Conservation (phyloP, 2,329 filamentous ascomycete species). For the Diaporthe nobilis region DNA sequence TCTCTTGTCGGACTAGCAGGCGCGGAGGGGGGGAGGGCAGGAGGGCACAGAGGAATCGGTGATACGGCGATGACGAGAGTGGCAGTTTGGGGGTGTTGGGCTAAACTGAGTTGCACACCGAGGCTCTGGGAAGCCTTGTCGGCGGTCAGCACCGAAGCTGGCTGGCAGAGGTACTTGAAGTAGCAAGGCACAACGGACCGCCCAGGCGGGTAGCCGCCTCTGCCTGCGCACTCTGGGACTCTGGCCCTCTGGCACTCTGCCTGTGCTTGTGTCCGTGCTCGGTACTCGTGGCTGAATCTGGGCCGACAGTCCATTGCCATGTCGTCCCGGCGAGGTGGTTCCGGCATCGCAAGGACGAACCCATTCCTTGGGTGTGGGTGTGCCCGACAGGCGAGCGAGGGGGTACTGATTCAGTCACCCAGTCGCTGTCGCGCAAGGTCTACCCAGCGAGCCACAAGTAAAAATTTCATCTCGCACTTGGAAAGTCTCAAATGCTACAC, state of each 20-base stretch:
- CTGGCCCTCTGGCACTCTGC: neutral
- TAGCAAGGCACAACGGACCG: neutral
- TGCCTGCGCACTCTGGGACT: neutral
- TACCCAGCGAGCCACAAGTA: constrained; percentile 23
- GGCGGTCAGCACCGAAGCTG: constrained; percentile 23
- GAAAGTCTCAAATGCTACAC: constrained; percentile 11
- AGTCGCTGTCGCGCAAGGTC: constrained; percentile 13
- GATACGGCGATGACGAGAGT: constrained; percentile 30
- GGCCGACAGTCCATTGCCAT: neutral
- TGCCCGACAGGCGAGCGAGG: constrained; percentile 11
- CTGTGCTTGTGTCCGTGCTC: constrained; percentile 17
- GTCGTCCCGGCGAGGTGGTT: constrained; percentile 23
- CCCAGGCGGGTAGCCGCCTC: constrained; percentile 25
- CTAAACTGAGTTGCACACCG: constrained; percentile 30
- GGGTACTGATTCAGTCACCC: constrained; percentile 27
- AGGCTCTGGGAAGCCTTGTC: constrained; percentile 28
- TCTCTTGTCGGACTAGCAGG: constrained; percentile 12
- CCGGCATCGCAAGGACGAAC: constrained; percentile 29
- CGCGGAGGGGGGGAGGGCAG: constrained; percentile 1
- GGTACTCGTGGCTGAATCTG: neutral
- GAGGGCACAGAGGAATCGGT: constrained; percentile 6
- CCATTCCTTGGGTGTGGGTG: constrained; percentile 22
- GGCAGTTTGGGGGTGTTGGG: constrained; percentile 13
- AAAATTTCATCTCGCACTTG: constrained; percentile 9
- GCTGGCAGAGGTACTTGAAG: neutral